Percentiles rank a stretch among this genome's conserved stretches.
Conservation (phyloP, 1,284 basidiomycete species). For the Ceratobasidium theobromae region DNA sequence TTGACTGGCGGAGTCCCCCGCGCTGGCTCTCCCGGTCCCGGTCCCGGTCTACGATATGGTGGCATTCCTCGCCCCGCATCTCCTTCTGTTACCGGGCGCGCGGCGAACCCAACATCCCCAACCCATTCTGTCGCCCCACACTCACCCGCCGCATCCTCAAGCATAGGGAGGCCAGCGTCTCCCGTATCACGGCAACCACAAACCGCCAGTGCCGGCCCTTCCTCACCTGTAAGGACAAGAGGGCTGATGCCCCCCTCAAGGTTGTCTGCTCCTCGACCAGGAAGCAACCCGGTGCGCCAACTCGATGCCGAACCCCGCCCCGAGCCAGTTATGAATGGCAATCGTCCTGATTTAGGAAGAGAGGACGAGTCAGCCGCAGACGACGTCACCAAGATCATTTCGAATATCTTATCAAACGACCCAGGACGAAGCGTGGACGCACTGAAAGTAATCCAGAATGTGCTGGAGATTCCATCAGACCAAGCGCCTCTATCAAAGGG, state of each 20-base stretch:
- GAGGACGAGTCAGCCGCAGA: constrained; percentile 43
- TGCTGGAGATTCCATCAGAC: constrained; percentile 60
- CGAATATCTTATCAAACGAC: constrained; percentile 83
- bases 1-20: constrained; percentile 54
- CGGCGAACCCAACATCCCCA: constrained; percentile 69
- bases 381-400: constrained; percentile 74
- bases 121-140: constrained; percentile 38
- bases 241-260: constrained; percentile 38
- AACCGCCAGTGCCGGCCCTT: constrained; percentile 46
- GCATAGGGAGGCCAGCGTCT: constrained; percentile 1
- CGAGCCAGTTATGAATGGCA: constrained; percentile 33
- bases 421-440: constrained; percentile 86
- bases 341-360: background rate
- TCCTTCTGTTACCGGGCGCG: constrained; percentile 35
- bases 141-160: constrained; percentile 18
- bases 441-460: constrained; percentile 86
- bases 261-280: constrained; percentile 1
- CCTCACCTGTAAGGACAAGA: constrained; percentile 52
- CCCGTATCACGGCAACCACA: constrained; percentile 4
- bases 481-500: constrained; percentile 52
- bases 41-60: constrained; percentile 38
- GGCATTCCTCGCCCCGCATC: constrained; percentile 34
- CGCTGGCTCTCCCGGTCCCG: constrained; percentile 62
- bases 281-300: constrained; percentile 12
- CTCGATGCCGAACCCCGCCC: constrained; percentile 39